Percentiles rank a stretch among this genome's conserved stretches.
phyloP scores from a whole-genome alignment of 805 yeast species.

The Yarrowia porcina region DNA sequence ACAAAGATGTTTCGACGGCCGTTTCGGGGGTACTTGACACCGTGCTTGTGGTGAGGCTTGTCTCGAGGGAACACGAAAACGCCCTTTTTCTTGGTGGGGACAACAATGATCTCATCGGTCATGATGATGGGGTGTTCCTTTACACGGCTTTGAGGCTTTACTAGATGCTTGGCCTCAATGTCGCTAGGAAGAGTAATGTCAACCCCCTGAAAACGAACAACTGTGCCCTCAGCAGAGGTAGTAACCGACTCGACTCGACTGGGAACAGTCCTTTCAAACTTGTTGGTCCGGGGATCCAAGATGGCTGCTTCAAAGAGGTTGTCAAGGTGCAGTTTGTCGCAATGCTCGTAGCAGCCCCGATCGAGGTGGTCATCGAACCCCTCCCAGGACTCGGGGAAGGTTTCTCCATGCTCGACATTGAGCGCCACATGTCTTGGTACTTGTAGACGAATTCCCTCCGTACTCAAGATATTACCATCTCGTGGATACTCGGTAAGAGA shows the following conservation, averaged over 20 bases:
- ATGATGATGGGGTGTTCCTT: not conserved
- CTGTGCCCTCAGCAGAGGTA: no score
- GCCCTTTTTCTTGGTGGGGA: not conserved
- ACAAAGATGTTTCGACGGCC: no score
- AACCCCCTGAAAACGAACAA: not conserved
- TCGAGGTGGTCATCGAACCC: not conserved
- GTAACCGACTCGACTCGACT: not conserved
- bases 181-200: not conserved
- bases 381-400: not conserved
- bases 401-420: not conserved
- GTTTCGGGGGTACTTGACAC: no score
- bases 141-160: not conserved
- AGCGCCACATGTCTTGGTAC: no score
- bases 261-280: no score
- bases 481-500: no score
- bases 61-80: not conserved
- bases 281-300: not conserved
- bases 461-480: no score
- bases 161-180: not conserved
- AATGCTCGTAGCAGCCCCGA: not conserved
- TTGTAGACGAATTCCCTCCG: no score
- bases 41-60: not conserved
- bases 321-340: not conserved
- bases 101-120: not conserved
- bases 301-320: not conserved